Percentiles rank a stretch among this genome's conserved stretches.
phyloP scores from a whole-genome alignment of 768 basidiomycete species.

The Amanita molliuscula region DNA sequence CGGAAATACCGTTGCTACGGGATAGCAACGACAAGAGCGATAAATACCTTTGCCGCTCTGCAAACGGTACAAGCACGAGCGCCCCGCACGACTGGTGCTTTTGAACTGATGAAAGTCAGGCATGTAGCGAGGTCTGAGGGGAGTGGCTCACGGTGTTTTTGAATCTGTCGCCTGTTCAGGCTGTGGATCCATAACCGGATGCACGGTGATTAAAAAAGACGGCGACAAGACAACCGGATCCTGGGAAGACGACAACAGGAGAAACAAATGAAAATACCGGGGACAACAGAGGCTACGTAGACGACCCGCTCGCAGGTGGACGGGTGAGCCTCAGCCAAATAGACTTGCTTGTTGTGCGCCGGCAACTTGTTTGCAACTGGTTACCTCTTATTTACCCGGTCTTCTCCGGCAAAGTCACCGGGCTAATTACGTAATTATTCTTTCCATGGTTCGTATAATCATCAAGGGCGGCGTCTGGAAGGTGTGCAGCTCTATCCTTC shows the following conservation, averaged over 20 bases:
- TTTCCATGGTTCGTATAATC: constrained; percentile 77
- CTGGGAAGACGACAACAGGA: constrained; percentile 4
- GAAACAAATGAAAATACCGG: constrained; percentile 2
- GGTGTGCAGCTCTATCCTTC: constrained; percentile 26
- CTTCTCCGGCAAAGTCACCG: constrained; percentile 10
- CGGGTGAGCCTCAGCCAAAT: constrained; percentile 8
- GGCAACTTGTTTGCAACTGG: constrained; percentile 25
- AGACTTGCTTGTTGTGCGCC: constrained; percentile 12
- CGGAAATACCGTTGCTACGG: constrained; percentile 8
- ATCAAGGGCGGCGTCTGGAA: constrained; percentile 93
- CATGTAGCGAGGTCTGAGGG: constrained; percentile 6
- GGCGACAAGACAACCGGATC: constrained; percentile 10
- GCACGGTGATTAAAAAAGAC: constrained; percentile 31
- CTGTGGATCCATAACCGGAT: constrained; percentile 28
- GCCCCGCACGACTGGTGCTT: constrained; percentile 41
- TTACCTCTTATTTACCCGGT: constrained; percentile 15
- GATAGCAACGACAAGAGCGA: constrained; percentile 8
- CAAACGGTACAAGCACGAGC: constrained; percentile 77
- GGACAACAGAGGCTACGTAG: constrained; percentile 6
- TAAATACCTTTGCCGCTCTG: constrained; percentile 64
- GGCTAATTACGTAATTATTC: constrained; percentile 8
- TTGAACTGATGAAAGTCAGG: constrained; percentile 20
- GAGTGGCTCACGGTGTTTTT: constrained; percentile 21
- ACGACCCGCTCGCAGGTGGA: constrained; percentile 8
- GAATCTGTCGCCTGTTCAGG: constrained; percentile 22